These are phyloP conservation scores for Mycena vitilis DNA, from an alignment of 768 basidiomycete species.

Conservation along the genomic window DNA sequence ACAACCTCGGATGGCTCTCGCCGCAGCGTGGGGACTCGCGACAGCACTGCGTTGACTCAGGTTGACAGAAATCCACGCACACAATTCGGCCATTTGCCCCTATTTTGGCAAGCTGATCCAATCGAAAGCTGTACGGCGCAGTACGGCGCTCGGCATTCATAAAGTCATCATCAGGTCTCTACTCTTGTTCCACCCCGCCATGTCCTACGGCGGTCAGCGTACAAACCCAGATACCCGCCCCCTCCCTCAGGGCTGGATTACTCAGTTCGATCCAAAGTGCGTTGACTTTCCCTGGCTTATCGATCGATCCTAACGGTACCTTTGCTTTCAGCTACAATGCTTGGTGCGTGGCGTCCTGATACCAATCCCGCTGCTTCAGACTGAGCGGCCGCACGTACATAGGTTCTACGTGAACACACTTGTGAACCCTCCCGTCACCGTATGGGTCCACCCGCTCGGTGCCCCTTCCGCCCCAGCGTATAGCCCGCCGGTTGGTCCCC, in stretches of 20 bases:
- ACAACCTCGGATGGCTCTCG: not conserved
- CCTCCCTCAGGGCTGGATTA: slow-evolving; percentile 76
- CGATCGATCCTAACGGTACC: slow-evolving; percentile 36
- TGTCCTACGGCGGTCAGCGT: slow-evolving; percentile 51
- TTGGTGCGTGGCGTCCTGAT: slow-evolving; percentile 59
- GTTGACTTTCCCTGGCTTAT: slow-evolving; percentile 43
- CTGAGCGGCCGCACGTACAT: not conserved
- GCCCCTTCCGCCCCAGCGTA: slow-evolving; percentile 57
- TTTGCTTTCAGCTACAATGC: slow-evolving; percentile 63
- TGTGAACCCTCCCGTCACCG: slow-evolving; percentile 70
- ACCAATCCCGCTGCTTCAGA: not conserved
- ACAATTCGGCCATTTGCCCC: slow-evolving; percentile 1
- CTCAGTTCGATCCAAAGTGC: slow-evolving; percentile 76
- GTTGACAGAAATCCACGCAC: not conserved
- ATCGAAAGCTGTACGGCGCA: slow-evolving; percentile 16
- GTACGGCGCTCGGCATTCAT: slow-evolving; percentile 27
- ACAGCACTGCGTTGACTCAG: not conserved
- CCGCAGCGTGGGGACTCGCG: not conserved
- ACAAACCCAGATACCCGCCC: slow-evolving; percentile 68
- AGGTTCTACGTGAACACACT: slow-evolving; percentile 86
- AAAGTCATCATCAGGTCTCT: slow-evolving; percentile 26
- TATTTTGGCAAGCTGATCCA: slow-evolving; percentile 36
- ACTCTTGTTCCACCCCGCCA: slow-evolving; percentile 37
- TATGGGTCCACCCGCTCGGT: slow-evolving; percentile 80
- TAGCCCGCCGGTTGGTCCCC: slow-evolving; percentile 44